Conservation (phyloP, 352 stramenopile species). For the Phytopythium montanum region DNA sequence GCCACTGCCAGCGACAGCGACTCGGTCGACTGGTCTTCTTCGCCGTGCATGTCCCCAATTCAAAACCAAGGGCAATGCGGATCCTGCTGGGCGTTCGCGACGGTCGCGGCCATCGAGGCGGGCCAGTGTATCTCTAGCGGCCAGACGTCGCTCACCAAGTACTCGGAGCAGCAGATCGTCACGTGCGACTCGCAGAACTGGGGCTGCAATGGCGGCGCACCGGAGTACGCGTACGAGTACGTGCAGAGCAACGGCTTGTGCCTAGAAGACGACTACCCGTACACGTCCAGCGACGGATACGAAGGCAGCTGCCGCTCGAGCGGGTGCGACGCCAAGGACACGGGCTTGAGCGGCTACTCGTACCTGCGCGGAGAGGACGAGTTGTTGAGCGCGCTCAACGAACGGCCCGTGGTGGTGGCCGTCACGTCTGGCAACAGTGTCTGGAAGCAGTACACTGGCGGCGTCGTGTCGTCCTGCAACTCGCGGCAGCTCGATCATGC, state of each 20-base stretch:
- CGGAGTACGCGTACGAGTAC: slow-evolving; percentile 91
- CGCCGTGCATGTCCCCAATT: slow-evolving; percentile 46
- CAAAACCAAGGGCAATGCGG: slow-evolving; percentile 97
- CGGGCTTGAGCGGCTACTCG: slow-evolving; percentile 55
- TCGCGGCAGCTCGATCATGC: slow-evolving; percentile 94
- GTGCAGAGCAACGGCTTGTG: slow-evolving; percentile 87
- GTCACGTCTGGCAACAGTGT: slow-evolving; percentile 93
- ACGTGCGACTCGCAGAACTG: slow-evolving; percentile 85
- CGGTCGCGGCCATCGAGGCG: slow-evolving; percentile 89
- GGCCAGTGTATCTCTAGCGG: slow-evolving; percentile 82
- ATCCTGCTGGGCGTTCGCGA: slow-evolving; percentile 97
- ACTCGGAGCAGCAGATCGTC: slow-evolving; percentile 93
- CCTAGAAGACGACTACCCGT: slow-evolving; percentile 28
- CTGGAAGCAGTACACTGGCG: slow-evolving; percentile 97
- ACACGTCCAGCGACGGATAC: slow-evolving; percentile 24
- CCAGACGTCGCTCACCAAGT: slow-evolving; percentile 64
- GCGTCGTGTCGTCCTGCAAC: slow-evolving; percentile 79
- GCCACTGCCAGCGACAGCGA: slow-evolving; percentile 9
- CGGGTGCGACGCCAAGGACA: slow-evolving; percentile 23
- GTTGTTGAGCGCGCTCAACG: slow-evolving; percentile 21
- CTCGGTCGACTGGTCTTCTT: slow-evolving; percentile 44
- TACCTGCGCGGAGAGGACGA: slow-evolving; percentile 35
- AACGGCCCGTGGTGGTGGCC: slow-evolving; percentile 92
- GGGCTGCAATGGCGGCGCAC: slow-evolving; percentile 89
- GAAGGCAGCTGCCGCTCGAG: slow-evolving; percentile 16